These are phyloP conservation scores for Aspergillus sp. DNA, from an alignment of 2,329 filamentous ascomycete genomes.

Conservation along the genomic window DNA sequence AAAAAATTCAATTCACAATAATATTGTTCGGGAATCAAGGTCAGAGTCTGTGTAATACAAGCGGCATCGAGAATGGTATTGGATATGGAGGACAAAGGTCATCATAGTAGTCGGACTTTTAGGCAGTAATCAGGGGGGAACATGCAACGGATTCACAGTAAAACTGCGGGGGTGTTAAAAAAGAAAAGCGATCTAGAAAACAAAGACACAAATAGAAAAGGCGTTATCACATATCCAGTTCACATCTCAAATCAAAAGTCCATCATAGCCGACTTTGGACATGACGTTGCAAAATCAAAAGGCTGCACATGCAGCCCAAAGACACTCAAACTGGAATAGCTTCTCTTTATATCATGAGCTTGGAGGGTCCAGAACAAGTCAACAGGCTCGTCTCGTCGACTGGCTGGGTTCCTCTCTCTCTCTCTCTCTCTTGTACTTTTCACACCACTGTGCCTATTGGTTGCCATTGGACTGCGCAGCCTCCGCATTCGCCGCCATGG, in stretches of 20 bases:
- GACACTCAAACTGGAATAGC: constrained; percentile 16
- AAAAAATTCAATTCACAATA: constrained; percentile 3
- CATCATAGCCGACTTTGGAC: not conserved
- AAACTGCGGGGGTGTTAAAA: constrained; percentile 5
- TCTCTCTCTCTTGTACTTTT: constrained; percentile 5
- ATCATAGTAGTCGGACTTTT: constrained; percentile 7
- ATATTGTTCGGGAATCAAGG: constrained; percentile 3
- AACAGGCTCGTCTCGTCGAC: constrained; percentile 19
- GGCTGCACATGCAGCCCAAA: constrained; percentile 5
- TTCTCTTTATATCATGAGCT: constrained; percentile 17
- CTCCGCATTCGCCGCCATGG: constrained; percentile 40
- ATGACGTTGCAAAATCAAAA: not conserved
- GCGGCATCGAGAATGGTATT: not conserved
- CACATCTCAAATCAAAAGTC: constrained; percentile 1
- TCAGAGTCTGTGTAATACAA: constrained; percentile 5
- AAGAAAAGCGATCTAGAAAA: constrained; percentile 11
- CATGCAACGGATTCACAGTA: constrained; percentile 1
- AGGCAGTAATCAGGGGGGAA: constrained; percentile 1
- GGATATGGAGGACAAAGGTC: too few relatives aligned
- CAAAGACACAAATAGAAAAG: constrained; percentile 12
- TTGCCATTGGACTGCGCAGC: constrained; percentile 37
- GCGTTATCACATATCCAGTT: constrained; percentile 27
- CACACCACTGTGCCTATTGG: constrained; percentile 22
- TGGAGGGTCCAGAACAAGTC: constrained; percentile 9
- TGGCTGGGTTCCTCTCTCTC: constrained; percentile 13